Evolutionary conservation across 139 green algal species (phyloP), one percentile per base, ranked within the genome.

Genomic region (Axilococcus clingmanii): DNA sequence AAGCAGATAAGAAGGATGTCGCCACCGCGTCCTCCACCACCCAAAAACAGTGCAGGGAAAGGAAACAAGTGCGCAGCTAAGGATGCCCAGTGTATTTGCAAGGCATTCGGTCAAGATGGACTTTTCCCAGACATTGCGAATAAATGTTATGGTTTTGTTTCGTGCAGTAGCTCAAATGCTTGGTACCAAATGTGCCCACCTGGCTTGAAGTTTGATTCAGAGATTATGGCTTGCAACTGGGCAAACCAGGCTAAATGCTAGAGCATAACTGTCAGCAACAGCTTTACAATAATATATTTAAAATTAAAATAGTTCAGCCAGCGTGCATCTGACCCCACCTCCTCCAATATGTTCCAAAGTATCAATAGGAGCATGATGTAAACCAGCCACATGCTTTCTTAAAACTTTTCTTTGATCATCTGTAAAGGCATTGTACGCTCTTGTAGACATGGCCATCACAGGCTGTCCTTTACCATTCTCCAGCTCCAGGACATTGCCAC

Each of bases 401-500:
- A 95, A 63, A 4, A 52, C 44, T 1, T 36, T 32, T 5, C 57
- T 62, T 68, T 95, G 85, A 3, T 95, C 83, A 1, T 50, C 37
- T 0, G 76, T 91, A 65, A 97, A 95, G 4, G 82, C 85, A 51
- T 89, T 77, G 73, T 92, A 85, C 5, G 89, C 85, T 55, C 56
- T 59, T 5, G 70, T 72, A 22, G 66, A 82, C 82, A 96, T 92
- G 28, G 83, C 84, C 70, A 97, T 72, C 28, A 89, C 70, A 9
- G 89, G 89, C 61, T 93, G 61, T 3, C 84, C 84, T 23, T 68
- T 57, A 25, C 75, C 76, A 65, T 90, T 72, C 57, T 85, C 59
- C 46, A 97, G 52, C 79, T 97, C 89, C 33, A 97, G 58, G 31
- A 85, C 81, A 57, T 97, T 97, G 54, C 89, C 89, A 53, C 83